A percentile compares a stretch with the other conserved stretches of the same genome.
phyloP scores from a whole-genome alignment of 2,329 filamentous ascomycete species.

The Pseudocercospora musae region DNA sequence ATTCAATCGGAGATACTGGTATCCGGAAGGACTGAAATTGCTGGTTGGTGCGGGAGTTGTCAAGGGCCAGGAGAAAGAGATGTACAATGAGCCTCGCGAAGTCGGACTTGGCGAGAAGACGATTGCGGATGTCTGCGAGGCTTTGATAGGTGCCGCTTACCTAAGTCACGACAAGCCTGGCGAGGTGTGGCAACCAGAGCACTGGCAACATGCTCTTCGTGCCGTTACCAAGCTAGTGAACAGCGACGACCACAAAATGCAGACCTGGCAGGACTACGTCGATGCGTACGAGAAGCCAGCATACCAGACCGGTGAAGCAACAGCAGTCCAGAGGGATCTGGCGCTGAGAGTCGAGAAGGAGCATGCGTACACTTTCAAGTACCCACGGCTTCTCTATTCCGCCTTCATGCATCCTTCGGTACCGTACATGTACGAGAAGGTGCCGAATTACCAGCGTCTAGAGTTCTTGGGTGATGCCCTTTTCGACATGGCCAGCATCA shows the following conservation, averaged over 20 bases:
- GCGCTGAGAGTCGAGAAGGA: slow-evolving; percentile 60
- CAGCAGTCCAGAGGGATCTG: slow-evolving; percentile 66
- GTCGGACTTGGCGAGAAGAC: slow-evolving; percentile 77
- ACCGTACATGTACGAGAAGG: slow-evolving; percentile 67
- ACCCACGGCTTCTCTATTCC: slow-evolving; percentile 72
- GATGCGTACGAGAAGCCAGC: slow-evolving; percentile 63
- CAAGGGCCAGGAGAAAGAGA: slow-evolving; percentile 42
- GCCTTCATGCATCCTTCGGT: slow-evolving; percentile 88
- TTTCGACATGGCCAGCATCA: slow-evolving; percentile 80
- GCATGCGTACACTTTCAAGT: slow-evolving; percentile 65
- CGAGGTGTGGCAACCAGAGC: slow-evolving; percentile 39
- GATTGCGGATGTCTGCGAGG: slow-evolving; percentile 84
- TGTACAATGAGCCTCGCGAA: slow-evolving; percentile 41
- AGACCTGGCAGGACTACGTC: slow-evolving; percentile 70
- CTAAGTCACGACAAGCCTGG: slow-evolving; percentile 52
- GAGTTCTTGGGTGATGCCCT: slow-evolving; percentile 91
- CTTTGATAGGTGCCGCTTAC: slow-evolving; percentile 81
- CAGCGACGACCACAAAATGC: slow-evolving; percentile 66
- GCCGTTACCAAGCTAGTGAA: slow-evolving; percentile 69
- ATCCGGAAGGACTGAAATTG: slow-evolving; percentile 73
- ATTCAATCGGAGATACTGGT: slow-evolving; percentile 82
- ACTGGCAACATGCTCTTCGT: slow-evolving; percentile 60
- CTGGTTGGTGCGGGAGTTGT: slow-evolving; percentile 55
- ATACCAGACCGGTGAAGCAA: slow-evolving; percentile 64
- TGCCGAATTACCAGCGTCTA: slow-evolving; percentile 85